Evolutionary conservation across 495 filamentous ascomycete species (phyloP), one percentile per base, ranked within the genome.

Genomic region (Penicillium bialowiezense): DNA sequence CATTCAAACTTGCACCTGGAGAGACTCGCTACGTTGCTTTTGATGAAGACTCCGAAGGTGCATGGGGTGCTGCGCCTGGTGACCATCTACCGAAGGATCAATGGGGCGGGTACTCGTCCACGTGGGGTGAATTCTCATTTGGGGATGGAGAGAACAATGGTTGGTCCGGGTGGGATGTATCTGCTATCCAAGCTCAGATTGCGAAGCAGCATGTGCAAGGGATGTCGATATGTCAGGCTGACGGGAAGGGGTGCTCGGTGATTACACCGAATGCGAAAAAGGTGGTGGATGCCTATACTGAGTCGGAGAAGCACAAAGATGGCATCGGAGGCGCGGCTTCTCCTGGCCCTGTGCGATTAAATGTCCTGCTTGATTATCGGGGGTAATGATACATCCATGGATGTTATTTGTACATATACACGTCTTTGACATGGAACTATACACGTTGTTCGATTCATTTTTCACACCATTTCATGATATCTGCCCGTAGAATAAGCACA

Each of bases 101-200:
- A 1, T 64, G 41, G 23, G 71, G 71, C 13, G 69, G 70, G 17
- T 74, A 70, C 50, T 63, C 62, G 7, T 70, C 62, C 36, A 74
- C 71, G 17, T 76, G 73, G 73, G 71, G 71, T 9, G 73, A 76
- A 45, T 76, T 74, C 31, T 63, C 62, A 18, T 72, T 76, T 26
- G 70, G 67, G 0, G 64, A 66, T 48, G 12, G 34, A 0, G 60
- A 55, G 34, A 74, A 74, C 44, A 52, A 52, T 18, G 66, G 61
- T 3, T 71, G 68, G 67, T 70, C 67, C 1, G 72, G 72, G 0
- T 75, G 68, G 61, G 72, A 75, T 62, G 72, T 75, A 7, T 72
- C 69, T 18, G 67, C 69, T n/a, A 75, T 75, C 34, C 70, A 75
- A 58, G 67, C 70, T 7, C 64, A 75, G 50, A 50, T 58, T 41